Conservation (phyloP, 805 yeast species). For the Candida quercuum region DNA sequence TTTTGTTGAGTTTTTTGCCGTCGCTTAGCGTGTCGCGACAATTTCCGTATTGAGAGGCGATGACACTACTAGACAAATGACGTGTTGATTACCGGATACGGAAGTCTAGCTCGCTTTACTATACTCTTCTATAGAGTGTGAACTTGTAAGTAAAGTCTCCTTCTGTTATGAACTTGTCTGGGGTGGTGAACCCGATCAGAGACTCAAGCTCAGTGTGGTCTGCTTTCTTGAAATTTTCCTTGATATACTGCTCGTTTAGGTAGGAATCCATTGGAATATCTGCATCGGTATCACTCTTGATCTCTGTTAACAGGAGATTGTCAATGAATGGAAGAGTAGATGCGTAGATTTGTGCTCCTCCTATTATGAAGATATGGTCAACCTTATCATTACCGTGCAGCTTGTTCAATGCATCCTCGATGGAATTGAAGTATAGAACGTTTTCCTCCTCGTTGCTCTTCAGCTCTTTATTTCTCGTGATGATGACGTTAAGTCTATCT, state of each 20-base stretch:
- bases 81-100: background rate
- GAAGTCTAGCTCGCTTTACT: background rate
- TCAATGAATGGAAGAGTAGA: slow-evolving; percentile 42
- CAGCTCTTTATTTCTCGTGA: slow-evolving; percentile 43
- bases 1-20: slow-evolving; percentile 1
- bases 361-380: slow-evolving; percentile 74
- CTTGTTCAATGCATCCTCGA: slow-evolving; percentile 36
- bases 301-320: slow-evolving; percentile 65
- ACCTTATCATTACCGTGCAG: slow-evolving; percentile 27
- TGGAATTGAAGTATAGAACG: slow-evolving; percentile 34
- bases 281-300: slow-evolving; percentile 29
- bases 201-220: slow-evolving; percentile 30
- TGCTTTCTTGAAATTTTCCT: slow-evolving; percentile 32
- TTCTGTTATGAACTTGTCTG: slow-evolving; percentile 31
- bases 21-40: background rate
- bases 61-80: background rate
- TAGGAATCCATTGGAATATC: slow-evolving; percentile 62
- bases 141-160: slow-evolving; percentile 52
- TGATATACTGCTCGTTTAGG: slow-evolving; percentile 35
- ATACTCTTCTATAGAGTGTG: slow-evolving; percentile 50
- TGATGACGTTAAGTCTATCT: slow-evolving; percentile 66
- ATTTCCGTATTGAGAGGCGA: background rate
- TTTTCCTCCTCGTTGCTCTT: slow-evolving; percentile 10
- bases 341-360: slow-evolving; percentile 86
- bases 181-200: slow-evolving; percentile 30